These are phyloP conservation scores for Cicer pinnatifidum DNA, from an alignment of 306 rosid genomes.

Conservation along the genomic window DNA sequence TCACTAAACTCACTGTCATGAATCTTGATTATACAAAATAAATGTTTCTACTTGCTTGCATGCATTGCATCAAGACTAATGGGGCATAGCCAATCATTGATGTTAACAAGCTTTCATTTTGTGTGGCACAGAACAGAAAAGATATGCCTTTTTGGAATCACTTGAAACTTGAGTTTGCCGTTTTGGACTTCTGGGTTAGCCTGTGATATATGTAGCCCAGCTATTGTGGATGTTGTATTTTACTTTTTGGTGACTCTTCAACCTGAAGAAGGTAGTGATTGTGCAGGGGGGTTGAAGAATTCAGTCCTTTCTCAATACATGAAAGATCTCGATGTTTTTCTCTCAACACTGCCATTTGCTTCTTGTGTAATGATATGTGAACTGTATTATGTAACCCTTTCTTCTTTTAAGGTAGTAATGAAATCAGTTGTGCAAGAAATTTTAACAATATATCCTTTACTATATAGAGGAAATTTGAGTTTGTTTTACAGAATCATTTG, in stretches of 20 bases:
- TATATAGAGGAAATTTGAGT: no score
- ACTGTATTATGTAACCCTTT: constrained; percentile 17
- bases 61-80: constrained; percentile 31
- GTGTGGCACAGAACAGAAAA: constrained; percentile 44
- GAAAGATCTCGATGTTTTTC: constrained; percentile 26
- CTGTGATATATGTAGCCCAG: constrained; percentile 24
- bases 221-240: constrained; percentile 48
- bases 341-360: constrained; percentile 12
- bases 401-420: neutral
- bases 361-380: constrained; percentile 32
- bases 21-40: constrained; percentile 17
- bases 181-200: constrained; percentile 38
- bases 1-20: constrained; percentile 31
- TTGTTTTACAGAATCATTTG: no score
- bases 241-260: constrained; percentile 41
- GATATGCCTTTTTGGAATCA: constrained; percentile 41
- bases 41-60: constrained; percentile 16
- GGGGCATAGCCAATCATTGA: constrained; percentile 28
- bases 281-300: constrained; percentile 45
- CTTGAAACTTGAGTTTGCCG: constrained; percentile 30
- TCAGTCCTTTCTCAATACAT: constrained; percentile 7
- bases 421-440: no score
- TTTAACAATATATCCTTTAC: no score
- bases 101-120: constrained; percentile 39
- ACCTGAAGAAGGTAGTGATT: constrained; percentile 42